A percentile compares a stretch with the other conserved stretches of the same genome.
Conservation (phyloP, 495 filamentous ascomycete species). For the Podospora anserina region DNA sequence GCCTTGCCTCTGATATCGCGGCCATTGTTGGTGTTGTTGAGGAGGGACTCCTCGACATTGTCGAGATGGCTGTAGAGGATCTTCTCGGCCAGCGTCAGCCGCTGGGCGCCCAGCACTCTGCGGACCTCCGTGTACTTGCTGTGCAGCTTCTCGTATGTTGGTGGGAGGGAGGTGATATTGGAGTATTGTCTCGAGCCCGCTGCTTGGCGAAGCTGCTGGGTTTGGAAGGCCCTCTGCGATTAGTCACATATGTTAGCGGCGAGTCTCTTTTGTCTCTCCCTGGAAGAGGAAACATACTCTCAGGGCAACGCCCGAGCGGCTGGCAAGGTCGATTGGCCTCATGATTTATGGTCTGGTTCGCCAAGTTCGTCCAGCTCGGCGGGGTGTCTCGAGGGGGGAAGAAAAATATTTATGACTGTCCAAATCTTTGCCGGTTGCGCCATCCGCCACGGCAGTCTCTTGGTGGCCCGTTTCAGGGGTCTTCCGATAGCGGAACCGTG, state of each 20-base stretch:
- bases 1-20: constrained; percentile 77
- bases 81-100: constrained; percentile 90
- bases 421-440: constrained; percentile 14
- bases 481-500: constrained; percentile 21
- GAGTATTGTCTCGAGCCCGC: constrained; percentile 25
- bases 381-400: constrained; percentile 14
- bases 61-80: constrained; percentile 95
- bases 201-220: constrained; percentile 24
- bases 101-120: constrained; percentile 63
- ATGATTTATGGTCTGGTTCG: constrained; percentile 25
- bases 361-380: constrained; percentile 14
- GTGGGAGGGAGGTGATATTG: constrained; percentile 36
- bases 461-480: constrained; percentile 6
- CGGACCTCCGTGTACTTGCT: constrained; percentile 59
- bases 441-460: constrained; percentile 7
- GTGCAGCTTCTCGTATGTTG: constrained; percentile 45
- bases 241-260: neutral
- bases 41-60: constrained; percentile 78
- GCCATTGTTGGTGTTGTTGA: constrained; percentile 77
- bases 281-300: constrained; percentile 24
- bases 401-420: neutral
- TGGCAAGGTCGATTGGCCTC: constrained; percentile 42
- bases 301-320: constrained; percentile 36
- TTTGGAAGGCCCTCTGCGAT: constrained; percentile 29
- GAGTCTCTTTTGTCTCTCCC: neutral